phyloP scores from a whole-genome alignment of 2,329 filamentous ascomycete genomes.

The Cadophora sp. region DNA sequence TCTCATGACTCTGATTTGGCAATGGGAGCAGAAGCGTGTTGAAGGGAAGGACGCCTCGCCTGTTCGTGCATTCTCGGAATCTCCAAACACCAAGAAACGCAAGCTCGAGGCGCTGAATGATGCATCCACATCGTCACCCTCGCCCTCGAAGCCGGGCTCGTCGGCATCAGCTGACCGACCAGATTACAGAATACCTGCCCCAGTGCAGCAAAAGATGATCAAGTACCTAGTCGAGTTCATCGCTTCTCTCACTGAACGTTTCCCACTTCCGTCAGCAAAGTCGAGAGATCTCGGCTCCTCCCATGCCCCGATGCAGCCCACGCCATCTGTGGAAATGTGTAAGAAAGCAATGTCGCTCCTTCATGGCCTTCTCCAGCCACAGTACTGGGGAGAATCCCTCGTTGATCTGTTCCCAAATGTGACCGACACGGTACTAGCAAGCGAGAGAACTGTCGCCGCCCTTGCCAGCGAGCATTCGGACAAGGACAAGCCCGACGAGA shows the following conservation, averaged over 20 bases:
- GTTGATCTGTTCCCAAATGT: constrained; percentile 91
- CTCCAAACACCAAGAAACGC: constrained; percentile 77
- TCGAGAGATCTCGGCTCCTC: constrained; percentile 59
- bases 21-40: constrained; percentile 88
- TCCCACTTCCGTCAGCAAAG: constrained; percentile 75
- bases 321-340: constrained; percentile 76
- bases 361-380: constrained; percentile 82
- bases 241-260: constrained; percentile 85
- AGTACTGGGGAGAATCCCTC: constrained; percentile 91
- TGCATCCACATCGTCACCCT: constrained; percentile 60
- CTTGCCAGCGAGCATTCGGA: constrained; percentile 65
- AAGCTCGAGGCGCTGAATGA: constrained; percentile 66
- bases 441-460: constrained; percentile 74
- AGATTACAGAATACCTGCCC: constrained; percentile 72
- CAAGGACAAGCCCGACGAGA: constrained; percentile 79
- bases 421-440: constrained; percentile 82
- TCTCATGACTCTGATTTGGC: constrained; percentile 88
- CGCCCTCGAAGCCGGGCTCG: constrained; percentile 54
- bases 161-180: constrained; percentile 57
- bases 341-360: constrained; percentile 84
- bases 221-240: constrained; percentile 98
- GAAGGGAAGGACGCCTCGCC: constrained; percentile 58
- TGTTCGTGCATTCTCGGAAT: constrained; percentile 62
- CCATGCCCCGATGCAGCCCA: constrained; percentile 55
- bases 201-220: constrained; percentile 79